A percentile compares a stretch with the other conserved stretches of the same genome.
phyloP scores from a whole-genome alignment of 176 grass and related monocot genomes.

The Aegilops tauschii region DNA sequence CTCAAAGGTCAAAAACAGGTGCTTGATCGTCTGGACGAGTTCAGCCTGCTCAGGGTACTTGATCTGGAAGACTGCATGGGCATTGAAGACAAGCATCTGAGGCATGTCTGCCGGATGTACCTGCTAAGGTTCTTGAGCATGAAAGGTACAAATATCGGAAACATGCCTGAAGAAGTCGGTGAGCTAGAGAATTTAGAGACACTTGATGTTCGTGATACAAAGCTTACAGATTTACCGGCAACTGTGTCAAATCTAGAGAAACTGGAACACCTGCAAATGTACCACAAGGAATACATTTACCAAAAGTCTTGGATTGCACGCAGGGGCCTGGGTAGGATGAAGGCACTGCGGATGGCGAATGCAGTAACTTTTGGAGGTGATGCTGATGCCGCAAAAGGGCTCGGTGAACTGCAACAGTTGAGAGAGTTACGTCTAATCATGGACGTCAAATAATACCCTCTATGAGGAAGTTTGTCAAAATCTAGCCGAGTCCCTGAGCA shows the following conservation, averaged over 20 bases:
- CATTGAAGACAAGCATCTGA: neutral
- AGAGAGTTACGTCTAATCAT: neutral
- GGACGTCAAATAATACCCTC: too few relatives aligned
- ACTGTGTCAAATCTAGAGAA: neutral
- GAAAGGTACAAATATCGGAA: neutral
- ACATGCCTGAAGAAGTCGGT: neutral
- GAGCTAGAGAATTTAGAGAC: neutral
- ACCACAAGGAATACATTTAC: too few relatives aligned
- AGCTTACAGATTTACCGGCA: neutral
- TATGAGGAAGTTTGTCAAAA: too few relatives aligned
- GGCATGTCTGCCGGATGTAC: neutral
- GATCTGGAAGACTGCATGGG: neutral
- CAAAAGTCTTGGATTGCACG: too few relatives aligned
- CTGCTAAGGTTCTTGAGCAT: neutral
- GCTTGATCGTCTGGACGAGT: neutral
- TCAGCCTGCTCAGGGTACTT: neutral
- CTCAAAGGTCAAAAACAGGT: accelerated
- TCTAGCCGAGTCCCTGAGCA: too few relatives aligned
- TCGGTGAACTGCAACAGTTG: neutral
- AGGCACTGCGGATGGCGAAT: neutral
- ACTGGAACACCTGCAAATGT: neutral
- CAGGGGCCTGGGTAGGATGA: neutral
- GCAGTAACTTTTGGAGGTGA: accelerated
- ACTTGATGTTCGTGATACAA: accelerated
- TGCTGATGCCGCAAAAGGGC: neutral